These are phyloP conservation scores for Arthroderma uncinatum DNA, from an alignment of 2,329 filamentous ascomycete species.

Conservation along the genomic window DNA sequence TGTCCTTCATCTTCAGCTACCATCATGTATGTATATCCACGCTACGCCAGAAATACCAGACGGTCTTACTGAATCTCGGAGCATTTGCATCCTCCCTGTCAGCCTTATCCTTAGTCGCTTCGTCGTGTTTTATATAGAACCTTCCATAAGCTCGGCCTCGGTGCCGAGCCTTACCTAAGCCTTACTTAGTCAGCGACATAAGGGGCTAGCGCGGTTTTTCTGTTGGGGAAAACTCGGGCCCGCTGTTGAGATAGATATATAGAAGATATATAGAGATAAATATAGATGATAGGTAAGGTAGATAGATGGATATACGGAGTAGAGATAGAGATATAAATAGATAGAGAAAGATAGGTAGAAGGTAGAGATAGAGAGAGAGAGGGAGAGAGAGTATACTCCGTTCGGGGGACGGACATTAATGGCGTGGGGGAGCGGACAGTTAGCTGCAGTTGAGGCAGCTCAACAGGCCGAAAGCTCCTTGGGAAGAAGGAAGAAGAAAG, in stretches of 20 bases:
- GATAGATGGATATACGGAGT: neutral
- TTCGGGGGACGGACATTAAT: neutral
- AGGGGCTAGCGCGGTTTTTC: neutral
- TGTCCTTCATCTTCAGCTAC: neutral
- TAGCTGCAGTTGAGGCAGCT: neutral
- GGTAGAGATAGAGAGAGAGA: neutral
- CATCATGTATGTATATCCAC: neutral
- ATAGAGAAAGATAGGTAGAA: neutral
- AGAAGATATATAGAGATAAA: neutral
- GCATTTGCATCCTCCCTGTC: neutral
- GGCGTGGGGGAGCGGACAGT: neutral
- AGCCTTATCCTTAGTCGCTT: neutral
- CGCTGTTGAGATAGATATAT: neutral
- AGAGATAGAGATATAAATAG: neutral
- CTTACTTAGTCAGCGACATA: neutral
- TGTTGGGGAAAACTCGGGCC: constrained; percentile 3
- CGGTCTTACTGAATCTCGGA: neutral
- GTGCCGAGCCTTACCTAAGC: constrained; percentile 1
- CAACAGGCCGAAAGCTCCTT: neutral
- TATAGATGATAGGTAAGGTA: neutral
- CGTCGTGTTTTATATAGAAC: neutral
- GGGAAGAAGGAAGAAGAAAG: neutral
- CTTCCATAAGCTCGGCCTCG: neutral
- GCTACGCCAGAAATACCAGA: neutral
- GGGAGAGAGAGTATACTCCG: too few species aligned